These are phyloP conservation scores for Zalerion maritima DNA, from an alignment of 495 filamentous ascomycete species.

Conservation along the genomic window DNA sequence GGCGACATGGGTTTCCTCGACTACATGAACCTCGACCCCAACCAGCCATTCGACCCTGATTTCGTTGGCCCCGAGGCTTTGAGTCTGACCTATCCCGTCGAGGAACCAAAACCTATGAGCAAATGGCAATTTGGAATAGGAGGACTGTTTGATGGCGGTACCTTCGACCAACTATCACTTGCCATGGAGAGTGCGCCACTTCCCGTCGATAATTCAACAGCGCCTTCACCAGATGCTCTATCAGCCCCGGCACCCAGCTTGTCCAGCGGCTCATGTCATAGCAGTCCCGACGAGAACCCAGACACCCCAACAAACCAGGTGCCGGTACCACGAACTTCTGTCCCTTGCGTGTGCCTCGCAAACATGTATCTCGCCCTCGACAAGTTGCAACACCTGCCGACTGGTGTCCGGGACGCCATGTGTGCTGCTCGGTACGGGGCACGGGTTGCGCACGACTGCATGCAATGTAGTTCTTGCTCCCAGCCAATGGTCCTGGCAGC, in stretches of 20 bases:
- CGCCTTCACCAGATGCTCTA: not conserved
- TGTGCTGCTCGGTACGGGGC: constrained; percentile 42
- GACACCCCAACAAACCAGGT: constrained; percentile 2
- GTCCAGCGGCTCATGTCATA: not conserved
- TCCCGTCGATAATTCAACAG: not conserved
- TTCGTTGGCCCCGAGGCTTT: not conserved
- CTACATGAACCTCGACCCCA: not conserved
- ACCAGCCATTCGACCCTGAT: not conserved
- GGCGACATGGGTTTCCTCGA: constrained; percentile 18
- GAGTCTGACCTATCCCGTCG: not conserved
- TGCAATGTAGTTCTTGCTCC: constrained; percentile 45
- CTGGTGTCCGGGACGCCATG: constrained; percentile 28
- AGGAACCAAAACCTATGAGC: not conserved
- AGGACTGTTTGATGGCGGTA: too few species aligned
- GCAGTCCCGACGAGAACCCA: not conserved
- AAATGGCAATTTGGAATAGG: too few species aligned
- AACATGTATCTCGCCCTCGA: constrained; percentile 30
- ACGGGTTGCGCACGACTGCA: constrained; percentile 37
- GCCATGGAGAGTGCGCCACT: not conserved
- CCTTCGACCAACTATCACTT: too few species aligned
- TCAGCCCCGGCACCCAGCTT: not conserved
- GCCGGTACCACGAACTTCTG: not conserved
- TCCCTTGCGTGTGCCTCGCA: constrained; percentile 22
- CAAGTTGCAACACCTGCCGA: constrained; percentile 29
- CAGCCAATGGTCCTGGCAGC: constrained; percentile 18